Conservation (phyloP, 352 stramenopile genomes). For the Phytophthora tubulina region DNA sequence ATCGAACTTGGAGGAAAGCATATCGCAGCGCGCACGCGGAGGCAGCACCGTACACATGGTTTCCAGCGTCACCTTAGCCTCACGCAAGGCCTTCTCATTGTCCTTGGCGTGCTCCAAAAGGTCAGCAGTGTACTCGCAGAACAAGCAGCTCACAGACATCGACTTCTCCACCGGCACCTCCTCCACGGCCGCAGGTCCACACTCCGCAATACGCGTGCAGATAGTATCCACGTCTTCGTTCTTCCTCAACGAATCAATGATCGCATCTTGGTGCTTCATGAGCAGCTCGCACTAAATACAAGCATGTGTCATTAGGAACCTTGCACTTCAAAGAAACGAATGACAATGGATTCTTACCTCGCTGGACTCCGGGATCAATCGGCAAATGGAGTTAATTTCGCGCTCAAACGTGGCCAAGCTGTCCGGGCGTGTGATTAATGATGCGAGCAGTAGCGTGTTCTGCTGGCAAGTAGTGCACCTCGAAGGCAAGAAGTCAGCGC, state of each 20-base stretch:
- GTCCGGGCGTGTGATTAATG: slow-evolving; percentile 55
- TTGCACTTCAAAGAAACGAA: neutral
- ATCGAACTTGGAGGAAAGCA: slow-evolving; percentile 84
- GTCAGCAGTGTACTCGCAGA: slow-evolving; percentile 84
- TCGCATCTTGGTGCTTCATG: slow-evolving; percentile 57
- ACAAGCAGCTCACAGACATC: slow-evolving; percentile 73
- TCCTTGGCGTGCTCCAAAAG: slow-evolving; percentile 58
- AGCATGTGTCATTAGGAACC: neutral
- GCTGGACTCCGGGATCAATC: slow-evolving; percentile 63
- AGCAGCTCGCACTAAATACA: slow-evolving; percentile 61
- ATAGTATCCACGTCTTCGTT: slow-evolving; percentile 62
- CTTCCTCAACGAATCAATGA: slow-evolving; percentile 64
- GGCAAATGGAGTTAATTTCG: slow-evolving; percentile 63
- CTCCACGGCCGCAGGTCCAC: slow-evolving; percentile 26
- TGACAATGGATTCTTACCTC: slow-evolving; percentile 33
- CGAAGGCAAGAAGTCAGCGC: slow-evolving; percentile 46
- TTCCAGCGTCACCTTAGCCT: slow-evolving; percentile 77
- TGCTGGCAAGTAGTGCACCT: slow-evolving; percentile 68
- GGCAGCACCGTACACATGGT: slow-evolving; percentile 83
- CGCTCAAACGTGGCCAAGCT: slow-evolving; percentile 59
- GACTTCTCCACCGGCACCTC: slow-evolving; percentile 36
- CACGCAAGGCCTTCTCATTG: slow-evolving; percentile 57
- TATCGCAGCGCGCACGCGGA: slow-evolving; percentile 63
- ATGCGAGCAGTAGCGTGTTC: slow-evolving; percentile 65
- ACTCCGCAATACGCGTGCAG: slow-evolving; percentile 60